These are phyloP conservation scores for Globisporangium yorkense DNA, from an alignment of 352 stramenopile species.

Conservation along the genomic window DNA sequence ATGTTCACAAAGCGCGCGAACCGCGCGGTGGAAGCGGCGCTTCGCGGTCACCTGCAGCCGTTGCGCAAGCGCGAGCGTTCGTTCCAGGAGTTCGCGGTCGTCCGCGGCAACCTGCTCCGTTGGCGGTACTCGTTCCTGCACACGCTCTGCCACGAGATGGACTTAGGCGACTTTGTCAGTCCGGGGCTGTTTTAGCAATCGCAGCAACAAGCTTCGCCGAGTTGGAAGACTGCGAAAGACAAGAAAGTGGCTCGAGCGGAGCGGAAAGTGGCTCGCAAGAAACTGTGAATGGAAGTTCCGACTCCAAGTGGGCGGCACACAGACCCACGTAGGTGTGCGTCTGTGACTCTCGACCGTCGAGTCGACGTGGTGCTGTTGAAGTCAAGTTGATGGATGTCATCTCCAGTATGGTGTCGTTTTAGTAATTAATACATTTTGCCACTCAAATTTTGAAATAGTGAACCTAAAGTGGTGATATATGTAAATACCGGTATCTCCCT, in stretches of 20 bases:
- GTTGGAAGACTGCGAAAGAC: too few species aligned
- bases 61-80: constrained; percentile 4
- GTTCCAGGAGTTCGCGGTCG: constrained; percentile 1
- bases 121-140: constrained; percentile 39
- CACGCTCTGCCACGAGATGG: constrained; percentile 31
- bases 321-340: too few species aligned
- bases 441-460: too few species aligned
- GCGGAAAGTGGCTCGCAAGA: neutral
- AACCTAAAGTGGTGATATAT: too few species aligned
- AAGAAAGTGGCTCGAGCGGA: neutral
- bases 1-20: constrained; percentile 34
- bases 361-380: too few species aligned
- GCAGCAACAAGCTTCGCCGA: neutral
- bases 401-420: too few species aligned
- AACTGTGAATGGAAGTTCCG: neutral
- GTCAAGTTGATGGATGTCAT: too few species aligned
- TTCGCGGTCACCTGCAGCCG: neutral
- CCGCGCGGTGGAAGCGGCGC: neutral
- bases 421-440: too few species aligned
- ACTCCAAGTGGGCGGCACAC: too few species aligned
- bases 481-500: too few species aligned
- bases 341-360: too few species aligned
- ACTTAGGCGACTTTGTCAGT: constrained; percentile 12
- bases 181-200: neutral
- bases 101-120: constrained; percentile 19